A percentile compares a stretch with the other conserved stretches of the same genome.
These are phyloP conservation scores for Cokeromyces recurvatus DNA, from an alignment of 371 early-diverging fungal species.

Conservation along the genomic window DNA sequence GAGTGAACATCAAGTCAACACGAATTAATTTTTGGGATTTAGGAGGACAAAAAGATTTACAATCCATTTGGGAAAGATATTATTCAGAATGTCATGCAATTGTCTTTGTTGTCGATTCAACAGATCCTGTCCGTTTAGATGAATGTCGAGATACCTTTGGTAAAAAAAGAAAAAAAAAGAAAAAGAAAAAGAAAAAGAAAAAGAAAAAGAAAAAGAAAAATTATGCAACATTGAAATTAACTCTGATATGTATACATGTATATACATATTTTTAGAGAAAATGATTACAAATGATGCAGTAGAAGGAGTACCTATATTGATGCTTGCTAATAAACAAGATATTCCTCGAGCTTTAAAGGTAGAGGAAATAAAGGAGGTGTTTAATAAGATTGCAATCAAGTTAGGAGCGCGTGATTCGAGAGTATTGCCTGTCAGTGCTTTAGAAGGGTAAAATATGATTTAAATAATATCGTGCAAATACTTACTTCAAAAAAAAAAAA, in stretches of 20 bases:
- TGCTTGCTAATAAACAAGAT: constrained; percentile 95
- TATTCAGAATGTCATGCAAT: constrained; percentile 93
- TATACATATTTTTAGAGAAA: constrained; percentile 37
- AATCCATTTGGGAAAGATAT: constrained; percentile 89
- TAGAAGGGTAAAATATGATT: constrained; percentile 72
- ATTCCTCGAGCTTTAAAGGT: constrained; percentile 61
- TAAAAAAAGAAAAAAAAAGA: constrained; percentile 21
- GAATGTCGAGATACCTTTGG: constrained; percentile 80
- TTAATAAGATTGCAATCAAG: constrained; percentile 82
- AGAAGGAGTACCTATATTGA: constrained; percentile 87
- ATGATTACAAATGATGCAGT: constrained; percentile 72
- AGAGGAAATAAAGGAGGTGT: constrained; percentile 87
- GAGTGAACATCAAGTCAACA: constrained; percentile 62
- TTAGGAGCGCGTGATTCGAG: constrained; percentile 73
- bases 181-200: not conserved
- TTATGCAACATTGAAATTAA: not conserved
- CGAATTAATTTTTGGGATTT: constrained; percentile 92
- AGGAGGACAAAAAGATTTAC: constrained; percentile 89
- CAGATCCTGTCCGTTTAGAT: constrained; percentile 74
- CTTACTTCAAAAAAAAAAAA: no score
- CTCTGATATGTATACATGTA: not conserved
- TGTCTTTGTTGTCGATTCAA: constrained; percentile 89
- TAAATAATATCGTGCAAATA: no score
- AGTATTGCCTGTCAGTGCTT: constrained; percentile 72
- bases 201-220: not conserved